Conservation (phyloP, 768 basidiomycete species). For the Tylopilus sp. region DNA sequence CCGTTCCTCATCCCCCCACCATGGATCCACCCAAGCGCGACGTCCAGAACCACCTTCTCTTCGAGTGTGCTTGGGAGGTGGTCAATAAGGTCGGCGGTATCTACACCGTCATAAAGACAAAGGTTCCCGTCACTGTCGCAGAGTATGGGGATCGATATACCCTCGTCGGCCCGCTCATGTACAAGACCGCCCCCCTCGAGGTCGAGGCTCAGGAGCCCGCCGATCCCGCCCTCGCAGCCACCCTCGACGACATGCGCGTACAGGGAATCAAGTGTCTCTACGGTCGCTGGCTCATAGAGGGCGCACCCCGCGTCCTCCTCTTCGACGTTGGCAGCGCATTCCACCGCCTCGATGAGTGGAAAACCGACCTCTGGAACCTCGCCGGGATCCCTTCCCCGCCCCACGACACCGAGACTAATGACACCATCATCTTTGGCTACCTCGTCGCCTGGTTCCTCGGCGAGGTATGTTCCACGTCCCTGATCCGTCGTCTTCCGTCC, state of each 20-base stretch:
- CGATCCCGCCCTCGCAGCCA: constrained; percentile 70
- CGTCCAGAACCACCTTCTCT: constrained; percentile 76
- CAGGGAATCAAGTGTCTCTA: constrained; percentile 94
- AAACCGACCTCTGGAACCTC: constrained; percentile 96
- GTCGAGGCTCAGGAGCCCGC: constrained; percentile 91
- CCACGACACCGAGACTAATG: constrained; percentile 97
- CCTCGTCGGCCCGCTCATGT: constrained; percentile 95
- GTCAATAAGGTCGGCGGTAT: constrained; percentile 99
- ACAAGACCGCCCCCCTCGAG: constrained; percentile 99
- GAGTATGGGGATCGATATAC: constrained; percentile 96
- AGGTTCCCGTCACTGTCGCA: constrained; percentile 95
- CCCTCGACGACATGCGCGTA: constrained; percentile 78
- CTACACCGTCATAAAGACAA: constrained; percentile 99
- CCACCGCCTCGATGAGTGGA: constrained; percentile 95
- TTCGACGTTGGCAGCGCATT: constrained; percentile 93
- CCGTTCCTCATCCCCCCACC: background rate
- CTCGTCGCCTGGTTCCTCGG: constrained; percentile 99
- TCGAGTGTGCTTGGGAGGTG: constrained; percentile 98
- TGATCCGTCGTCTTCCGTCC: constrained; percentile 10
- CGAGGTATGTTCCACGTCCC: constrained; percentile 59
- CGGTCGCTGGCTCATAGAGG: constrained; percentile 98
- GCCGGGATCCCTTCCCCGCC: constrained; percentile 97
- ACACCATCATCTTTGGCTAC: constrained; percentile 96
- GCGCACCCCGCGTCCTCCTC: constrained; percentile 89
- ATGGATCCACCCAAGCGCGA: constrained; percentile 49